Evolutionary conservation across 2,329 filamentous ascomycete genomes (phyloP).

Genomic region (Penicillium palitans): DNA sequence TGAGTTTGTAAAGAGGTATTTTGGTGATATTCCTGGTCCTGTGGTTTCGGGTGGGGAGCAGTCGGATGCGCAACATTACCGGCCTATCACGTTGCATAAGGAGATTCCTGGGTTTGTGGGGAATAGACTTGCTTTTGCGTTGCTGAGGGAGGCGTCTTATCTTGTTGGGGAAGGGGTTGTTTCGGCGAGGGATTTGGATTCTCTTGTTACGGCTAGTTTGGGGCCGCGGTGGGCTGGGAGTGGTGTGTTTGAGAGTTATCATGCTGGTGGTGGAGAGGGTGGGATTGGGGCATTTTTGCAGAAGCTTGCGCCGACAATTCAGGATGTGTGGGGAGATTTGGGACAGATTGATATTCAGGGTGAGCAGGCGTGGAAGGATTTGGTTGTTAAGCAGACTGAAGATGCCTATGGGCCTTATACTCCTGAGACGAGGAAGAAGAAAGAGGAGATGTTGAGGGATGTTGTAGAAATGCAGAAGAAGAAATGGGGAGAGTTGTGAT

Average conservation of each 20-base stretch:
- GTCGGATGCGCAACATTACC: constrained; percentile 21
- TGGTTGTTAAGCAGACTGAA: constrained; percentile 48
- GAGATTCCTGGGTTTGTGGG: constrained; percentile 59
- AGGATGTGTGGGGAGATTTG: constrained; percentile 55
- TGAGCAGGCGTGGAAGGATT: constrained; percentile 49
- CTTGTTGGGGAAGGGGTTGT: constrained; percentile 57
- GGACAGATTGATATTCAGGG: constrained; percentile 40
- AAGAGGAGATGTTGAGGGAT: constrained; percentile 29
- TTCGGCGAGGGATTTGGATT: constrained; percentile 54
- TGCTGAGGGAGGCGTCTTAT: constrained; percentile 57
- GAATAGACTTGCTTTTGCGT: constrained; percentile 58
- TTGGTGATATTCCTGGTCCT: constrained; percentile 21
- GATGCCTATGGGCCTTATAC: constrained; percentile 47
- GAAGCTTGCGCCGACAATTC: constrained; percentile 58
- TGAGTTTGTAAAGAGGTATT: constrained; percentile 44
- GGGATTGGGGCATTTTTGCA: constrained; percentile 56
- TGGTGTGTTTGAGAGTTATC: constrained; percentile 60
- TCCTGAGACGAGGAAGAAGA: constrained; percentile 23
- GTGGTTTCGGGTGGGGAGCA: background rate
- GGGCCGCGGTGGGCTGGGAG: constrained; percentile 58
- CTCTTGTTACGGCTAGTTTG: constrained; percentile 53
- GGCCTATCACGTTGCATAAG: constrained; percentile 53
- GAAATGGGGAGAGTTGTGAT: constrained; percentile 2
- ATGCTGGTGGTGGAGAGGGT: constrained; percentile 57
- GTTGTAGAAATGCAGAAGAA: constrained; percentile 27